Conservation (phyloP, 2,329 filamentous ascomycete species). For the Curvularia sp. region DNA sequence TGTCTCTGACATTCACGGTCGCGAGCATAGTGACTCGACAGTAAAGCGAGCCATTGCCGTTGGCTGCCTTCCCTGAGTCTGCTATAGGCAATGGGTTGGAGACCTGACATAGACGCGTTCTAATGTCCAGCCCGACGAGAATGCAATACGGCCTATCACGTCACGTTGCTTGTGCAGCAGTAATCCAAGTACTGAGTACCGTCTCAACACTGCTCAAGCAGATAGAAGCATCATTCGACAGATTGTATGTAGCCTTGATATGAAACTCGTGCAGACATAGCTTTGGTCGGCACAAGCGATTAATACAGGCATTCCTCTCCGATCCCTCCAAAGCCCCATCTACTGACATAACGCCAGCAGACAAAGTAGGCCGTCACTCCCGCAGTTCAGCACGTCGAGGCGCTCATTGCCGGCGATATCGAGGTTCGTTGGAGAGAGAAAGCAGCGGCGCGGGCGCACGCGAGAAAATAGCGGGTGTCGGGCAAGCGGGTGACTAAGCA, state of each 20-base stretch:
- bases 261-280: constrained; percentile 59
- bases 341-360: constrained; percentile 52
- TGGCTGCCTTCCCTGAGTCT: not conserved
- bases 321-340: constrained; percentile 49
- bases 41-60: too few relatives aligned
- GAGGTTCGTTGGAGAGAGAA: constrained; percentile 47
- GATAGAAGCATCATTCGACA: constrained; percentile 5
- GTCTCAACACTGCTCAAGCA: not conserved
- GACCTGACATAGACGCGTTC: not conserved
- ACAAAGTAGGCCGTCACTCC: constrained; percentile 46
- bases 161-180: not conserved
- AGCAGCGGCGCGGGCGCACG: constrained; percentile 14
- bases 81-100: not conserved
- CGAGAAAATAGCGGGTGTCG: constrained; percentile 45
- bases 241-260: constrained; percentile 60
- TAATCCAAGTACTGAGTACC: not conserved
- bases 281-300: constrained; percentile 56
- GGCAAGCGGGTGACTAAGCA: constrained; percentile 39
- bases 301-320: constrained; percentile 61
- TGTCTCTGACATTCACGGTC: not conserved
- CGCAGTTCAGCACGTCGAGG: constrained; percentile 41
- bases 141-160: not conserved
- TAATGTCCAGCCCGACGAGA: not conserved
- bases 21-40: not conserved
- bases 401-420: constrained; percentile 49